Evolutionary conservation across 306 rosid species (phyloP), one percentile per base, ranked within the genome.

Genomic region (Vigna hirtella): DNA sequence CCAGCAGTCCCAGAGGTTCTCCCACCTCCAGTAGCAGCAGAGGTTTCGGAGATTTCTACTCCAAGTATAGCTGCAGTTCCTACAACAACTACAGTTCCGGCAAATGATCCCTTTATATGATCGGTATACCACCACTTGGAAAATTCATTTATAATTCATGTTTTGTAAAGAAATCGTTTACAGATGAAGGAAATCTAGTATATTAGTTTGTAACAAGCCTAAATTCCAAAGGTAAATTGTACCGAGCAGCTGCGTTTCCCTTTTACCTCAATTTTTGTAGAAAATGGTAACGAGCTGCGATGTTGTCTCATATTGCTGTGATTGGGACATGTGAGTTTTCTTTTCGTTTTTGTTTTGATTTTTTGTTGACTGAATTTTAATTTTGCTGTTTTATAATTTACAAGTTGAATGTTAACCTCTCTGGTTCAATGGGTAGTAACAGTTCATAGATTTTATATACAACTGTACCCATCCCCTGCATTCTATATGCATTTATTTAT

Each of bases 81-180:
- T 36, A 36, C 42, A 8, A 8, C 12, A 42, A 42, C 50, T 45
- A 34, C 87, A 64, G 66, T 30, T 56, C 76, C 88, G 65, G 20
- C 76, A 5, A 61, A 73, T 58, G 90, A 88, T 72, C 78, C 78
- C 9, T 59, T 72, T 68, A 1, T 72, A 79, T 85, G 85, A 89
- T 73, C 77, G 65, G 66, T 18, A 74, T 75, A 66, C 83, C 30
- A 43, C 77, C 45, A 2, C 61, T 24, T 63, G 62, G 53, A 79
- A 61, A 53, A 57, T 57, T 58, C 26, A 68, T 68, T 58, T 34
- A 50, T 22, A 16, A 66, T 55, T 42, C 48, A 49, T 49, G 56
- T 63, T 79, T 62, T 81, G 83, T 79, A 84, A 81, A 87, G 87
- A 70, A 74, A 78, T 72, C 55, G 66, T 52, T 48, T 70, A 52